These are phyloP conservation scores for Fusarium continuum DNA, from an alignment of 2,329 filamentous ascomycete species.

Conservation along the genomic window DNA sequence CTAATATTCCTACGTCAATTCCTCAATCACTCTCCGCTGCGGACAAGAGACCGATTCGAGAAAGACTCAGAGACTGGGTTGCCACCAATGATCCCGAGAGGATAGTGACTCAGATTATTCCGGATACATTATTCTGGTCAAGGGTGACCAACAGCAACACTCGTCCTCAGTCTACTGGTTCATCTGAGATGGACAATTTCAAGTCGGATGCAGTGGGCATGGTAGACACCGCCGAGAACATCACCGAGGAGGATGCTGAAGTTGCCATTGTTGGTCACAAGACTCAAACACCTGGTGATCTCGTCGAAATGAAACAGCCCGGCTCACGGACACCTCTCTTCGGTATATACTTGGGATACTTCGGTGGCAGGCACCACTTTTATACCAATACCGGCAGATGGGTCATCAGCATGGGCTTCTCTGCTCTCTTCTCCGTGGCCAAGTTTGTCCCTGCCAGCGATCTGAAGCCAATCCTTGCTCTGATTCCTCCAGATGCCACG, in stretches of 20 bases:
- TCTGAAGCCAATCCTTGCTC: conserved; percentile 50
- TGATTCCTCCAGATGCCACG: conserved; percentile 43
- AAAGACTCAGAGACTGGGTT: conserved; percentile 37
- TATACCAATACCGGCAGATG: conserved; percentile 64
- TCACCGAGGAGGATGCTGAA: conserved; percentile 44
- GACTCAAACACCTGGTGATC: conserved; percentile 55
- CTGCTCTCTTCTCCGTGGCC: conserved; percentile 60
- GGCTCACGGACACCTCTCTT: conserved; percentile 58
- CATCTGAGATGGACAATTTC: conserved; percentile 46
- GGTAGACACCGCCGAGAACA: conserved; percentile 40
- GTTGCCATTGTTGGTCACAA: conserved; percentile 40
- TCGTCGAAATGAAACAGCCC: conserved; percentile 58
- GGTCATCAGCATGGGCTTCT: conserved; percentile 53
- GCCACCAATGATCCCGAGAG: conserved; percentile 6
- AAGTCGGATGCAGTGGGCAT: conserved; percentile 35
- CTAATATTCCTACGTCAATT: conserved; percentile 30
- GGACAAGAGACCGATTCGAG: conserved; percentile 32
- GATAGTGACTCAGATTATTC: conserved; percentile 17
- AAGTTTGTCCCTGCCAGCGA: conserved; percentile 56
- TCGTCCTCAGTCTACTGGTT: conserved; percentile 48
- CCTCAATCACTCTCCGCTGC: not conserved
- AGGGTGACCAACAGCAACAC: conserved; percentile 46
- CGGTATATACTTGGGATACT: conserved; percentile 62
- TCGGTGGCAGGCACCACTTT: conserved; percentile 62
- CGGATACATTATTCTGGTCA: conserved; percentile 41